phyloP scores from a whole-genome alignment of 1,139 yeast species.

The Taphrina wiesneri region DNA sequence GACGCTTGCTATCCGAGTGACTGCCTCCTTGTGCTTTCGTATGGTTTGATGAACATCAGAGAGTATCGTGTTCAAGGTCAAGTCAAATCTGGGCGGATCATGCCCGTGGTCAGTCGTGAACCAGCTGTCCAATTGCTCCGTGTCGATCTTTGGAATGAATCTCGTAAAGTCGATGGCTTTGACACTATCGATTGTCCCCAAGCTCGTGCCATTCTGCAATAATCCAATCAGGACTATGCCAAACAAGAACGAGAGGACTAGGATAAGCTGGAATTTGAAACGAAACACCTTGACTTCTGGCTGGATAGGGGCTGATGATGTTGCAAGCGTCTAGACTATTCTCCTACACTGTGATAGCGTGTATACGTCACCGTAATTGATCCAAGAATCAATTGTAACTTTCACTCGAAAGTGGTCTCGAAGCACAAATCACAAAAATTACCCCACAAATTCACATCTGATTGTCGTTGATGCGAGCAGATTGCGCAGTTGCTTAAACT shows the following conservation, averaged over 20 bases:
- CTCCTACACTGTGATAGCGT: not conserved
- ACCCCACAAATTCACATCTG: constrained; percentile 1
- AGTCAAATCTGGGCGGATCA: not conserved
- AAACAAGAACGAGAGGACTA: constrained; percentile 5
- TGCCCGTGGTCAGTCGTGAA: not conserved
- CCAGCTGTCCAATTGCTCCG: not conserved
- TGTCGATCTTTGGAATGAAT: not conserved
- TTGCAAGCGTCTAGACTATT: not conserved
- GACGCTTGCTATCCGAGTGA: constrained; percentile 57
- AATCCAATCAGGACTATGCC: not conserved
- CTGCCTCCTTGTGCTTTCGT: constrained; percentile 39
- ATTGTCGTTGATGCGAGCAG: not conserved
- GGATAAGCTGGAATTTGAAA: not conserved
- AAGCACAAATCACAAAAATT: not conserved
- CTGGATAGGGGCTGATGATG: too few relatives aligned
- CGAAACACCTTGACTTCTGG: constrained; percentile 7
- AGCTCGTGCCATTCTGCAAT: constrained; percentile 5
- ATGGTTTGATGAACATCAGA: not conserved
- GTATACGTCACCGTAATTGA: not conserved
- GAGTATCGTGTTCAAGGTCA: not conserved
- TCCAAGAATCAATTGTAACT: too few relatives aligned
- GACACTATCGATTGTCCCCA: not conserved
- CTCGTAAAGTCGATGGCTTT: not conserved
- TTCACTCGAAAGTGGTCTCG: not conserved
- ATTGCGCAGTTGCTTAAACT: too few relatives aligned